phyloP scores from a whole-genome alignment of 345 rosid species.

The Trapa bicornis region DNA sequence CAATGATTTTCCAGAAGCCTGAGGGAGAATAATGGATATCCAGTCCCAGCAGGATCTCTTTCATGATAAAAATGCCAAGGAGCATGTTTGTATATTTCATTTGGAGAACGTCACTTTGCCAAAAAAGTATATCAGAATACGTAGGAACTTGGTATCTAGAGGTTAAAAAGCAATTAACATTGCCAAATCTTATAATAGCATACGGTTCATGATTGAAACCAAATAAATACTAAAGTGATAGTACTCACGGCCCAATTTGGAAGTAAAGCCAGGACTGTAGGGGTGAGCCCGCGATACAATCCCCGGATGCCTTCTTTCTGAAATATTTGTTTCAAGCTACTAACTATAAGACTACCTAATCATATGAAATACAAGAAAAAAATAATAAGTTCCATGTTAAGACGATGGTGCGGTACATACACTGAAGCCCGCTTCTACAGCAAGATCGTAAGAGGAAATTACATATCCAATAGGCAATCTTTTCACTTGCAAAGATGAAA shows the following conservation, averaged over 20 bases:
- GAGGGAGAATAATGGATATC: background rate
- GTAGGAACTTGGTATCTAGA: background rate
- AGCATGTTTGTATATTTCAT: background rate
- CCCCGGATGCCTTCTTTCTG: conserved; percentile 68
- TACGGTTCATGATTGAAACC: background rate
- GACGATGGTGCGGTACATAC: background rate
- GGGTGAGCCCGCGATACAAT: conserved; percentile 67
- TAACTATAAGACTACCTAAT: conserved; percentile 72
- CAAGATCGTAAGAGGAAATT: no score
- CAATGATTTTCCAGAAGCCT: background rate
- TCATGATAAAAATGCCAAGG: background rate
- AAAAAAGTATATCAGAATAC: background rate
- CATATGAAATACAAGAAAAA: conserved; percentile 5
- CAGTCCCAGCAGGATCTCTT: background rate
- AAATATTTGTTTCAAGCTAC: conserved; percentile 58
- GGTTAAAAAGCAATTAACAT: no score
- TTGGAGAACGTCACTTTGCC: background rate
- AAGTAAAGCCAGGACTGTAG: conserved; percentile 68
- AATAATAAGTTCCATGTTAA: background rate
- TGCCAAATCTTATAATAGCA: background rate
- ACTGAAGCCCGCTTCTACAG: background rate
- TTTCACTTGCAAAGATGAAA: background rate
- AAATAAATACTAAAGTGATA: background rate
- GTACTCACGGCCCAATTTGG: conserved; percentile 78
- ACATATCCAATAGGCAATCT: background rate